Conservation (phyloP, 2,329 filamentous ascomycete species). For the Metarhizium anisopliae region DNA sequence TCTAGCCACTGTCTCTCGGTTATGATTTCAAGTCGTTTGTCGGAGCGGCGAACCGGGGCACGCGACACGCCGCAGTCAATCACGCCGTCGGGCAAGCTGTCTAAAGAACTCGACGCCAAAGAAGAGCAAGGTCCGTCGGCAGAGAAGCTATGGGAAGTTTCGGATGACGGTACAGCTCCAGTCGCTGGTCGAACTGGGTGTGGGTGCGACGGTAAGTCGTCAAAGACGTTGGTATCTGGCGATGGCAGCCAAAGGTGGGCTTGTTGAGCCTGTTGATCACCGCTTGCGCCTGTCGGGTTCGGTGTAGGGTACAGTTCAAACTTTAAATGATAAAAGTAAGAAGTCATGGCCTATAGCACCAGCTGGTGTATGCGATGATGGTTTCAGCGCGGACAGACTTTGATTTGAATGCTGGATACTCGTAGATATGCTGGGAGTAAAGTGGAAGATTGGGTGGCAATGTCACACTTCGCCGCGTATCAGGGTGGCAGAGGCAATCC, state of each 20-base stretch:
- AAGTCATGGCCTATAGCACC: conserved; percentile 35
- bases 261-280: conserved; percentile 3
- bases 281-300: conserved; percentile 19
- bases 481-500: neutral
- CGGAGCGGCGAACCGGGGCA: conserved; percentile 19
- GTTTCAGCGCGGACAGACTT: neutral
- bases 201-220: conserved; percentile 42
- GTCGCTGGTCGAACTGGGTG: conserved; percentile 17
- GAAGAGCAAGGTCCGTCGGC: neutral
- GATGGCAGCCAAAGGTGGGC: conserved; percentile 41
- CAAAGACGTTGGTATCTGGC: conserved; percentile 41
- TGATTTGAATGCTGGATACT: neutral
- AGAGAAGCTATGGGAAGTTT: neutral
- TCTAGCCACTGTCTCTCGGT: conserved; percentile 32
- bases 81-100: conserved; percentile 17
- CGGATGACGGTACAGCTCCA: neutral
- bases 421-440: neutral
- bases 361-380: neutral
- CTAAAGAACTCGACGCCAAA: neutral
- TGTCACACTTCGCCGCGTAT: neutral
- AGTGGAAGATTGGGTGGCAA: neutral
- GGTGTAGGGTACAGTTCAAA: conserved; percentile 52
- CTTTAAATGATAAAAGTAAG: conserved; percentile 57
- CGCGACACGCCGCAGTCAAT: conserved; percentile 42
- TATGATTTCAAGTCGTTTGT: conserved; percentile 27